These are phyloP conservation scores for Spathaspora boniae DNA, from an alignment of 805 yeast genomes.

Conservation along the genomic window DNA sequence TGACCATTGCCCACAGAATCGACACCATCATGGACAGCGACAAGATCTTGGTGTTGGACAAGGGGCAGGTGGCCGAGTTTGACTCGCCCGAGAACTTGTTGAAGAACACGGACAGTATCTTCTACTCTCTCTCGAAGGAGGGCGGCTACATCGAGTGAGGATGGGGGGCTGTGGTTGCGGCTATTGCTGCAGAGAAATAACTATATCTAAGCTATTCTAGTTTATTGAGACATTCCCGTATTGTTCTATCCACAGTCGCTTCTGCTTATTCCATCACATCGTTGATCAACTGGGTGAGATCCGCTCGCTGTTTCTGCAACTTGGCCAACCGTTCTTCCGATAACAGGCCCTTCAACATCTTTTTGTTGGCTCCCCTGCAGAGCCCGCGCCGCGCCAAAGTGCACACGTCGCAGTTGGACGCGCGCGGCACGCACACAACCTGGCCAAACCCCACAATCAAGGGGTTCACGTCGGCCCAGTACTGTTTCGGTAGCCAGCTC, in stretches of 20 bases:
- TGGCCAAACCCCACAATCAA: conserved; percentile 92
- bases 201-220: background rate
- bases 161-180: no score
- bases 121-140: conserved; percentile 36
- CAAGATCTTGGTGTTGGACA: conserved; percentile 35
- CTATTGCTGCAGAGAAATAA: background rate
- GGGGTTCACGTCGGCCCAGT: conserved; percentile 86
- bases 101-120: conserved; percentile 23
- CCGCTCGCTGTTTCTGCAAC: conserved; percentile 31
- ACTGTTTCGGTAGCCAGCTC: conserved; percentile 65
- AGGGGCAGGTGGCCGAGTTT: conserved; percentile 36
- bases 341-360: conserved; percentile 27
- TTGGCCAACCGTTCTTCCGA: conserved; percentile 26
- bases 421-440: conserved; percentile 72
- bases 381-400: conserved; percentile 47
- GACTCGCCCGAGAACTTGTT: conserved; percentile 32
- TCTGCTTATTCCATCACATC: conserved; percentile 1
- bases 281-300: conserved; percentile 17
- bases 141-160: conserved; percentile 27
- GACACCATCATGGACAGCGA: conserved; percentile 42
- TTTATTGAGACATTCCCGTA: background rate
- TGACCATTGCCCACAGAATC: conserved; percentile 41
- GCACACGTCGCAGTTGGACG: conserved; percentile 70
- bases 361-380: conserved; percentile 57
- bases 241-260: no score